Evolutionary conservation across 306 rosid genomes (phyloP), one percentile per base, ranked within the genome.

Genomic region (Cucurbita moschata): DNA sequence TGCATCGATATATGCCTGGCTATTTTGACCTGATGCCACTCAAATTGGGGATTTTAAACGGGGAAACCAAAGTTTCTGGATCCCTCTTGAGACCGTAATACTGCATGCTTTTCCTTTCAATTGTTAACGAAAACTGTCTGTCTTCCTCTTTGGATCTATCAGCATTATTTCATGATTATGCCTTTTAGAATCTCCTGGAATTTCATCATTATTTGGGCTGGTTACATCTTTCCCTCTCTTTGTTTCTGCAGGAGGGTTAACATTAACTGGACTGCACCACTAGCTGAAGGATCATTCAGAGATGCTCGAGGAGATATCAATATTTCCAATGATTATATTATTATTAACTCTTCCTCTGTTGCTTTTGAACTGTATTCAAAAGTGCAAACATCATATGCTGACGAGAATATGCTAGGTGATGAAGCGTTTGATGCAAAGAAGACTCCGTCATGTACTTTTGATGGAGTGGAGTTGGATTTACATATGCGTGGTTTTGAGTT

Each of bases 291-390:
- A 67, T 86, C 98, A 56, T 87, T 94, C 15, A 81, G 83, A 38
- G 92, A 89, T 84, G 96, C 95, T 79, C 91, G 97, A 73, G 98
- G 98, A 87, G 92, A 90, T 78, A 85, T 94, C 82, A 77, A 88
- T 77, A 84, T 94, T 71, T 86, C 95, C 8, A 90, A 89, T 16
- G 89, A 94, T 78, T 86, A 79, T 61, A 58, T 90, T 46, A 76
- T 66, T 49, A 80, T 90, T 77, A 82, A 74, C 83, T 94, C 96
- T 76, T 83, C 98, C 74, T 90, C 98, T 66, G 83, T 84, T 80
- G 97, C 95, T 74, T 87, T 94, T 79, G 98, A 90, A 64, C 83
- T 94, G 83, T 64, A 37, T 70, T 76, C 86, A 62, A 94, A 85
- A 83, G 81, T 86, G 82, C 89, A 74, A 77, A 87, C 92, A 79